Base-by-base conservation (phyloP, 345 rosid genomes). In the Salix suchowensis region DNA sequence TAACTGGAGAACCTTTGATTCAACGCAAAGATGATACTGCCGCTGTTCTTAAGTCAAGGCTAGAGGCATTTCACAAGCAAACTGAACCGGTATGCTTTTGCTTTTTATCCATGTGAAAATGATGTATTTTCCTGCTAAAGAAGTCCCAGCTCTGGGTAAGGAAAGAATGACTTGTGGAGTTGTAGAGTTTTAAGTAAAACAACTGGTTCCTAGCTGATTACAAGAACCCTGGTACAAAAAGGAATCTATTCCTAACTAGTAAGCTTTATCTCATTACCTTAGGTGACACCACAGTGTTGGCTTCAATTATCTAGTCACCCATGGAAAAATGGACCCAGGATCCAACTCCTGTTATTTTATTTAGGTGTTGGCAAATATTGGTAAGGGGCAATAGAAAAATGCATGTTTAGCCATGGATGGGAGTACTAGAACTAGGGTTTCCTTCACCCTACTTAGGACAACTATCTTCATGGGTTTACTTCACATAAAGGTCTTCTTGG, bases 11-110 rank as follows among this genome's bases (percentile, higher is more conserved):
- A 71, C 91, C 94, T 60, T 82, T 91, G 88, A 90, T 95, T 80
- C 98, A 93, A 76, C 96, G 97, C 48, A 91, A 91, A 84, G 98
- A 95, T 72, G 98, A 95, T 78, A 91, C 91, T 62, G 94, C 90
- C 0, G 94, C 91, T 75, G 96, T 95, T 72, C 93, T 95, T n/a
- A 93, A 78, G 80, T 91, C 96, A 46, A 89, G 98, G 84, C 94
- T 95, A 66, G 93, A 90, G 76, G 89, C 94, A 68, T 95, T 93
- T 79, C 97, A 95, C 89, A 88, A 78, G 87, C 97, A 93, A 84
- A 95, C 98, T 14, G 89, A 91, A 81, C 97, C 97, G 4, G 97
- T 95, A 87, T 72, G 77, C 69, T 65, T 50, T 36, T 68, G n/a
- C 70, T 65, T 67, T 68, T 24, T 61, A 24, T 42, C 14, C 46